These are phyloP conservation scores for Schizochytrium sp. DNA, from an alignment of 108 stramenopile genomes.

Conservation along the genomic window DNA sequence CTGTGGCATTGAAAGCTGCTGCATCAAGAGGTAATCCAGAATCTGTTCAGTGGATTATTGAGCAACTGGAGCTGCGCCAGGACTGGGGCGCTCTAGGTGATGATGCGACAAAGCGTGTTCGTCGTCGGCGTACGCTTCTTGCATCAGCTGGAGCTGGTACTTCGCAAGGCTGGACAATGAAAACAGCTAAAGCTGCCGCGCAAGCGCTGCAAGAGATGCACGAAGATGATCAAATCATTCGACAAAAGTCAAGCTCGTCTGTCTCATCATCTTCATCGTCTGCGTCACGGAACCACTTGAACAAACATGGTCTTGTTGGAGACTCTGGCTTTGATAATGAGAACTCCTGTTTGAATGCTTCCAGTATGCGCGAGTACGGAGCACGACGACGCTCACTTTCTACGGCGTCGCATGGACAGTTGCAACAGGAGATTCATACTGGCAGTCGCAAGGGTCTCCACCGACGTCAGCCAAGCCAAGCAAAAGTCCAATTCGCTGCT, in stretches of 20 bases:
- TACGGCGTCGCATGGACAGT: too few species aligned
- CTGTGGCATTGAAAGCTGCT: slow-evolving; percentile 3
- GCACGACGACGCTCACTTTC: slow-evolving; percentile 11
- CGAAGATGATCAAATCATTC: background rate
- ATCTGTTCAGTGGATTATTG: background rate
- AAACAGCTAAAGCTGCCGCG: background rate
- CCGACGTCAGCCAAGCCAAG: background rate
- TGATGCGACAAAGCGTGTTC: background rate
- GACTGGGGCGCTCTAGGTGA: slow-evolving; percentile 7
- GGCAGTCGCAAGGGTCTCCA: too few species aligned
- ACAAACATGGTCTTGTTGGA: too few species aligned
- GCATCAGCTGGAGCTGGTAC: background rate
- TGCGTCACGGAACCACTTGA: background rate
- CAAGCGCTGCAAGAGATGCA: too few species aligned
- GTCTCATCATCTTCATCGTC: background rate
- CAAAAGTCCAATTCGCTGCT: background rate
- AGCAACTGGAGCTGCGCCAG: slow-evolving; percentile 33
- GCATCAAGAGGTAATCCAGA: background rate
- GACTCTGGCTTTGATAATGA: background rate
- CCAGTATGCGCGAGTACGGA: slow-evolving; percentile 36
- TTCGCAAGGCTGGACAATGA: background rate
- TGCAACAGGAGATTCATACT: too few species aligned
- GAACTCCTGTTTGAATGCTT: background rate
- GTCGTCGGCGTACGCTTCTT: background rate
- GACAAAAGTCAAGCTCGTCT: background rate